phyloP scores from a whole-genome alignment of 768 basidiomycete species.

The Tylopilus rubrobrunneus region DNA sequence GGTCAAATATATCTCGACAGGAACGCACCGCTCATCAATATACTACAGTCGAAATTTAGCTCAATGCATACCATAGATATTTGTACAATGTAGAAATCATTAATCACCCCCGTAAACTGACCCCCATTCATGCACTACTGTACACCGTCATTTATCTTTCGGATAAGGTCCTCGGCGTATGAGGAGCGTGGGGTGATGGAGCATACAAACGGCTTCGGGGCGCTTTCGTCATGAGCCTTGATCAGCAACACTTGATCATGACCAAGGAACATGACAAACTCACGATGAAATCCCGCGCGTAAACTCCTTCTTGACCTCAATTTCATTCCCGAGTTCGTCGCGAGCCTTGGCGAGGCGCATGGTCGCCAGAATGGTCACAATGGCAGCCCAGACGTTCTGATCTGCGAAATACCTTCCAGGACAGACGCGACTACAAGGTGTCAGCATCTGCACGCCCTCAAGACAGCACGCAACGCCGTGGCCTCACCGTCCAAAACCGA shows the following conservation, averaged over 20 bases:
- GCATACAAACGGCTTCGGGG: constrained; percentile 26
- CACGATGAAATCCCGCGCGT: constrained; percentile 21
- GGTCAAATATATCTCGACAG: too few species aligned
- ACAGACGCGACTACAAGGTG: constrained; percentile 24
- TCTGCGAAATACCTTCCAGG: constrained; percentile 35
- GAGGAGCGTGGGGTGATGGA: constrained; percentile 17
- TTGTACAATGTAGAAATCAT: background rate
- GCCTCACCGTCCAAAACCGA: constrained; percentile 28
- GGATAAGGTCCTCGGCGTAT: constrained; percentile 14
- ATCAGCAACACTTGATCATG: constrained; percentile 2
- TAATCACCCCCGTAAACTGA: background rate
- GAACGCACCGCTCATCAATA: too few species aligned
- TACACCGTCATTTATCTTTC: background rate
- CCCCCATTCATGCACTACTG: background rate
- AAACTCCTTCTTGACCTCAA: constrained; percentile 24
- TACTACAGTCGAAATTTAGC: background rate
- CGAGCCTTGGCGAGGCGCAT: constrained; percentile 24
- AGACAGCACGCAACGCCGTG: background rate
- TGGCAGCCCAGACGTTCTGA: constrained; percentile 29
- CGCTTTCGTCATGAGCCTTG: constrained; percentile 3
- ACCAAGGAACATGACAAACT: background rate
- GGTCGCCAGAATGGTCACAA: constrained; percentile 31
- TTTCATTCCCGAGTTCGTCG: constrained; percentile 29
- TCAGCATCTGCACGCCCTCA: background rate
- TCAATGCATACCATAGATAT: constrained; percentile 1